These are phyloP conservation scores for Cordyceps pruinosa DNA, from an alignment of 2,329 filamentous ascomycete genomes.

Conservation along the genomic window DNA sequence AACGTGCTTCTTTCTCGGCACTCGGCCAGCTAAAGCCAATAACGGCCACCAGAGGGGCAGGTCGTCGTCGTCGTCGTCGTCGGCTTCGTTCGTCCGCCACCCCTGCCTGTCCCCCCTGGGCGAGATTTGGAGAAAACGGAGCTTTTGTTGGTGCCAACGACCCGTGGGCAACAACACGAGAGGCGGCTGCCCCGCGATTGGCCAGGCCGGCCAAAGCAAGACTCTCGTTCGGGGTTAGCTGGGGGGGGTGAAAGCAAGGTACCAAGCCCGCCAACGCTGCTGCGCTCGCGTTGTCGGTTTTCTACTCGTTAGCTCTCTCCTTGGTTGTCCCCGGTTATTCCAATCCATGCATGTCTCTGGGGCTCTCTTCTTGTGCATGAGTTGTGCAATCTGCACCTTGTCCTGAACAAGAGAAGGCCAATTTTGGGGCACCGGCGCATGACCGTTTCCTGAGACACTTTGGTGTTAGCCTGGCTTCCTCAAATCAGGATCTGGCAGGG, in stretches of 20 bases:
- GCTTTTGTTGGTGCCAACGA: not conserved
- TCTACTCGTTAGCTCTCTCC: not conserved
- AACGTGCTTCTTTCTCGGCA: too few species aligned
- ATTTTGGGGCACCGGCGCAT: not conserved
- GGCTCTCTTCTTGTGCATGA: too few species aligned
- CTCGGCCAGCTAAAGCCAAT: too few species aligned
- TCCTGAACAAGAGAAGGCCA: too few species aligned
- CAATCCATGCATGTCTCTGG: constrained; percentile 1
- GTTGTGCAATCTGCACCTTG: too few species aligned
- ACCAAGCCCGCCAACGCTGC: too few species aligned
- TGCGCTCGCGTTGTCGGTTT: constrained; percentile 2
- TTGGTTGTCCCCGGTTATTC: too few species aligned
- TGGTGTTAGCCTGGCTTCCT: not conserved
- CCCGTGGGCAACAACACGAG: not conserved
- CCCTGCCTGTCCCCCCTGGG: not conserved
- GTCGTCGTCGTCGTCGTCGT: too few species aligned
- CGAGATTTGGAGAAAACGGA: not conserved
- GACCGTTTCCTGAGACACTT: constrained; percentile 2
- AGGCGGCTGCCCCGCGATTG: not conserved
- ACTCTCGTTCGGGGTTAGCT: not conserved
- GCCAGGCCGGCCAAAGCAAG: not conserved
- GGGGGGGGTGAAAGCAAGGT: not conserved
- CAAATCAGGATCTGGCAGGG: not conserved
- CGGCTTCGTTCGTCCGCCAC: too few species aligned
- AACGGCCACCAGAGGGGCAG: too few species aligned